These are phyloP conservation scores for Clitoria ternatea DNA, from an alignment of 306 rosid species.

Conservation along the genomic window DNA sequence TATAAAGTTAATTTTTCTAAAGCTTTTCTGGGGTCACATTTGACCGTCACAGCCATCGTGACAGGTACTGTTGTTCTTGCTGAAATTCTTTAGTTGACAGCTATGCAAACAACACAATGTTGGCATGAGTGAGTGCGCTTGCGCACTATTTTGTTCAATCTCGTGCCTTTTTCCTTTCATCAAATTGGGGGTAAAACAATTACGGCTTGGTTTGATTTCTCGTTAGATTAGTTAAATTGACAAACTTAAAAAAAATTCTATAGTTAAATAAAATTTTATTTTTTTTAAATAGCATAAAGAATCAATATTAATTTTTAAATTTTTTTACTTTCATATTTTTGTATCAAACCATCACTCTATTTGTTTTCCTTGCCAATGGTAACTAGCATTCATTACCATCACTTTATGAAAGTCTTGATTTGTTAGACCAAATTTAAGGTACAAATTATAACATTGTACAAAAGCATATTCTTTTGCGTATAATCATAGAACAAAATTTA, in stretches of 20 bases:
- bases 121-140: slow-evolving; percentile 36
- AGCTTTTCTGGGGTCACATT: neutral
- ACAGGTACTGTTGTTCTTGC: neutral
- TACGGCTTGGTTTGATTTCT: no score
- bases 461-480: neutral
- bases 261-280: no score
- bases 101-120: slow-evolving; percentile 20
- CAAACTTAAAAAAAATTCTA: no score
- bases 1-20: neutral
- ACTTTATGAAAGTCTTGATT: neutral
- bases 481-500: no score
- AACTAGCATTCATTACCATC: neutral
- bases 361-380: neutral
- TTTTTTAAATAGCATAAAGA: no score
- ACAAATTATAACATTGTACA: neutral
- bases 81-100: slow-evolving; percentile 30
- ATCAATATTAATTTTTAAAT: no score
- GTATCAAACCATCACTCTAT: no score
- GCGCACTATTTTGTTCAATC: neutral
- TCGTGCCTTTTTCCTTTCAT: neutral
- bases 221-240: no score
- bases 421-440: neutral
- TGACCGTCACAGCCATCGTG: neutral
- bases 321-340: no score
- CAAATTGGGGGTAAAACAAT: neutral